phyloP scores from a whole-genome alignment of 495 filamentous ascomycete genomes.

The Lichina pygmaea region DNA sequence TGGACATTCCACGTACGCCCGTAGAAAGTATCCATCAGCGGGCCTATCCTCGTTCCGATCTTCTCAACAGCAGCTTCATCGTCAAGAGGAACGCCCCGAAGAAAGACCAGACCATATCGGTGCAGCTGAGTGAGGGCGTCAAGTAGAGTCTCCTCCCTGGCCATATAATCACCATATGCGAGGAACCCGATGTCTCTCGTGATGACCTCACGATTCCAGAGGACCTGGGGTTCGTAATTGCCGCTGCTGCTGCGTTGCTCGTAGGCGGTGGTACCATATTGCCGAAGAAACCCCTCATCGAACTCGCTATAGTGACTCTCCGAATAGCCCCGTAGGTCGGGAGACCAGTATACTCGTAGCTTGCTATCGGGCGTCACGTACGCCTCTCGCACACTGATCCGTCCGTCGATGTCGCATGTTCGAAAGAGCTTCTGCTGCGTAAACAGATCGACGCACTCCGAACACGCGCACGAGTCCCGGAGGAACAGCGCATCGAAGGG shows the following conservation, averaged over 20 bases:
- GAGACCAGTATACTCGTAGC: slow-evolving; percentile 31
- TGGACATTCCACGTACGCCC: slow-evolving; percentile 73
- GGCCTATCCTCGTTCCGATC: slow-evolving; percentile 45
- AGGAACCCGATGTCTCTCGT: slow-evolving; percentile 20
- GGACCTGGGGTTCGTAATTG: slow-evolving; percentile 4
- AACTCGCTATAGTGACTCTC: slow-evolving; percentile 23
- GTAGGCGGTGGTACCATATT: slow-evolving; percentile 3
- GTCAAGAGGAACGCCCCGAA: slow-evolving; percentile 34
- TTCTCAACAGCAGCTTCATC: slow-evolving; percentile 32
- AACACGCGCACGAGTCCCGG: slow-evolving; percentile 53
- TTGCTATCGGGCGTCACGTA: slow-evolving; percentile 11
- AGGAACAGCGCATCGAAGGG: slow-evolving; percentile 21
- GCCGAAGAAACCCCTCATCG: slow-evolving; percentile 9
- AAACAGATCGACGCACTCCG: slow-evolving; percentile 41
- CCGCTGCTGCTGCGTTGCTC: slow-evolving; percentile 6
- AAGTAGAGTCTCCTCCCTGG: slow-evolving; percentile 21
- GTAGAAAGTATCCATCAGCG: slow-evolving; percentile 62
- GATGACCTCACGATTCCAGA: slow-evolving; percentile 16
- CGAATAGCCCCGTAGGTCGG: slow-evolving; percentile 23
- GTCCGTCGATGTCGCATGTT: slow-evolving; percentile 36
- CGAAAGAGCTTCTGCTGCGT: slow-evolving; percentile 66
- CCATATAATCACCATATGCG: slow-evolving; percentile 44
- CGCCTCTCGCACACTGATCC: slow-evolving; percentile 17
- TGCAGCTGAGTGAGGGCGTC: slow-evolving; percentile 24
- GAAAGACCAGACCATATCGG: slow-evolving; percentile 39